These are phyloP conservation scores for Sugiyamaella smithiae DNA, from an alignment of 805 yeast species.

Conservation along the genomic window DNA sequence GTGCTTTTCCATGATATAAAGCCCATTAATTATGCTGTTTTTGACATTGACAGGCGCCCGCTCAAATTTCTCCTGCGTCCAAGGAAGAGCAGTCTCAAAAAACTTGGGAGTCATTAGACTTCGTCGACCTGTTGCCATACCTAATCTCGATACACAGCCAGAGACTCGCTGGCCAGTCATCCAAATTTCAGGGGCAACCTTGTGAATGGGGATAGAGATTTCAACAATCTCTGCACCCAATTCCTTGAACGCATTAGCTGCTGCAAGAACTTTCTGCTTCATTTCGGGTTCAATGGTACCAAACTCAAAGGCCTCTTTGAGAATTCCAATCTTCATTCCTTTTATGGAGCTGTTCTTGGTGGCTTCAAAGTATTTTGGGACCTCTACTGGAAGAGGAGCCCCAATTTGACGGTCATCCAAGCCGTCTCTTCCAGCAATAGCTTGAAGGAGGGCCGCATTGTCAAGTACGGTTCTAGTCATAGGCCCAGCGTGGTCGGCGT, in stretches of 20 bases:
- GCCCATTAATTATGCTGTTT: conserved; percentile 29
- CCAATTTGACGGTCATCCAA: conserved; percentile 36
- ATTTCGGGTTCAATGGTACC: conserved; percentile 35
- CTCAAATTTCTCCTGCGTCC: conserved; percentile 12
- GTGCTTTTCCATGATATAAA: conserved; percentile 33
- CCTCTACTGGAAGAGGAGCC: conserved; percentile 21
- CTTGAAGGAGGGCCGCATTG: conserved; percentile 35
- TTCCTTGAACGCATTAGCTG: conserved; percentile 31
- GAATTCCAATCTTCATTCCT: conserved; percentile 36
- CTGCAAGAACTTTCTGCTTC: conserved; percentile 30
- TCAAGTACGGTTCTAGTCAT: conserved; percentile 38
- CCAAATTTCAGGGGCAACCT: conserved; percentile 40
- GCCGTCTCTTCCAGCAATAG: conserved; percentile 38
- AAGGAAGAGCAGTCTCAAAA: conserved; percentile 8
- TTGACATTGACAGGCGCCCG: conserved; percentile 15
- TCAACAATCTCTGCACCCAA: conserved; percentile 38
- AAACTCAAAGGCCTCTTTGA: conserved; percentile 38
- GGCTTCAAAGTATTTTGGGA: conserved; percentile 26
- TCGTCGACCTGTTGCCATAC: conserved; percentile 16
- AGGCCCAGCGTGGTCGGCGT: conserved; percentile 41
- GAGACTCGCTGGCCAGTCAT: conserved; percentile 28
- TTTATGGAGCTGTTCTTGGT: conserved; percentile 24
- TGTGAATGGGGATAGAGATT: conserved; percentile 38
- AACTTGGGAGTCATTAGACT: conserved; percentile 9
- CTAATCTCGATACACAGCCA: conserved; percentile 14